Base-by-base conservation (phyloP, 495 filamentous ascomycete genomes). In the Cladorrhinum samala region DNA sequence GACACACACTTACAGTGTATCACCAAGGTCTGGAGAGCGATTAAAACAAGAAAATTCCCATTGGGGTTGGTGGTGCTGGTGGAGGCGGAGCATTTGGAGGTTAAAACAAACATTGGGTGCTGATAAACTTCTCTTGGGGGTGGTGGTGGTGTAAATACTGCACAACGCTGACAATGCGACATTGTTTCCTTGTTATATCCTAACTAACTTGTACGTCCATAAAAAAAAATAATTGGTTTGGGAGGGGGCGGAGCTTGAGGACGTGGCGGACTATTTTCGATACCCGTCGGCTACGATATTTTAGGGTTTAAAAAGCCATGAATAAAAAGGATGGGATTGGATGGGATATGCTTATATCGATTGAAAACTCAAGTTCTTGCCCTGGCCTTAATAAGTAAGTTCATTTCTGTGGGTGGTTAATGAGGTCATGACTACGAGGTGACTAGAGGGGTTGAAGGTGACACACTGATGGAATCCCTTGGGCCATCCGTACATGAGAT, bases 121-220 rank as follows among this genome's bases (percentile, higher is more conserved):
- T 33, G 27, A 33, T 33, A 33, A 33, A 33, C 27, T 33, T 33
- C 27, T 33, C 11, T 33, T 33, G 27, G 27, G 27, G 5, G 27
- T 56, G 51, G 43, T 46, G 55, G 47, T 41, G 54, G 55, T 70
- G 67, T 70, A 70, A 68, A 70, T 69, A 69, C 51, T 69, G 67
- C 68, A 68, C 60, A 67, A 68, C 59, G 63, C 65, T 58, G 54
- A 62, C 60, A 67, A 66, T 66, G 60, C 66, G 53, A 64, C 48
- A 50, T 65, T 44, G 45, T 65, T 54, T 61, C 54, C 51, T 63
- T 61, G 18, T 27, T 40, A 7, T 16, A 13, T 33, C 11, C 27
- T 33, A 33, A 33, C 27, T n/a, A n/a, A n/a, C n/a, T n/a, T n/a
- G n/a, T n/a, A n/a, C n/a, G n/a, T n/a, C n/a, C n/a, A n/a, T n/a